Evolutionary conservation across 371 early-diverging fungal genomes (phyloP).

Genomic region (Catenaria anguillulae): DNA sequence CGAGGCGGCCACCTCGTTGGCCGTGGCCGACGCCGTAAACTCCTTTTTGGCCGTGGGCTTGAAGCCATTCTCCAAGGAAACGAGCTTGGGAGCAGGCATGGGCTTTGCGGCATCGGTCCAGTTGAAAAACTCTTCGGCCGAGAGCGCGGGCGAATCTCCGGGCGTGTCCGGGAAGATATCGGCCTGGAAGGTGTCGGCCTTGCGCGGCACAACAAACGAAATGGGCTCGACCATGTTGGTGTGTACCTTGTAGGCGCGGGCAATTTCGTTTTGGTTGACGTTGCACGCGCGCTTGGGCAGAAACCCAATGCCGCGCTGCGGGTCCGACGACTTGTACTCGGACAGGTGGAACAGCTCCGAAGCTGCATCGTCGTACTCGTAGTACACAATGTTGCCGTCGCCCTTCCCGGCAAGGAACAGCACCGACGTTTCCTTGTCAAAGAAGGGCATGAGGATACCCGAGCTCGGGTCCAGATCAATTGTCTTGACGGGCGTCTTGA

Average conservation of each 20-base stretch:
- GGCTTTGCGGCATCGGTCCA: slow-evolving; percentile 62
- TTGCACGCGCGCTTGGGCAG: slow-evolving; percentile 85
- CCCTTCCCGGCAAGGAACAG: slow-evolving; percentile 94
- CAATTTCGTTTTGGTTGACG: slow-evolving; percentile 75
- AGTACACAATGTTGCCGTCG: slow-evolving; percentile 96
- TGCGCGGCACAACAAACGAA: slow-evolving; percentile 88
- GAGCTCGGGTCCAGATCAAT: slow-evolving; percentile 79
- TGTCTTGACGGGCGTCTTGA: slow-evolving; percentile 55
- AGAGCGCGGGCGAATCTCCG: slow-evolving; percentile 67
- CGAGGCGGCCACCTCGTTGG: slow-evolving; percentile 24
- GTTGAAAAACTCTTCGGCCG: slow-evolving; percentile 76
- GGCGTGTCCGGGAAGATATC: slow-evolving; percentile 84
- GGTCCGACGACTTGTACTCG: slow-evolving; percentile 76
- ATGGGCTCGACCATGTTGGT: slow-evolving; percentile 79
- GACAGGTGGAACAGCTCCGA: slow-evolving; percentile 61
- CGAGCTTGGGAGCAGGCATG: slow-evolving; percentile 34
- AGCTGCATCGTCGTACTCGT: slow-evolving; percentile 64
- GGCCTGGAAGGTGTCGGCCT: slow-evolving; percentile 91
- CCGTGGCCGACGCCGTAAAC: slow-evolving; percentile 49
- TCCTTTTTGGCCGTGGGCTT: slow-evolving; percentile 52
- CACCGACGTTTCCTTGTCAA: slow-evolving; percentile 73
- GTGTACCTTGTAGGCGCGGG: slow-evolving; percentile 76
- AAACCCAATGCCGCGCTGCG: slow-evolving; percentile 86
- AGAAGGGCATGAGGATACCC: slow-evolving; percentile 92
- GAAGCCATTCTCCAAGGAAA: slow-evolving; percentile 71